phyloP scores from a whole-genome alignment of 1,139 yeast species.

The Kluyveromyces sp. region DNA sequence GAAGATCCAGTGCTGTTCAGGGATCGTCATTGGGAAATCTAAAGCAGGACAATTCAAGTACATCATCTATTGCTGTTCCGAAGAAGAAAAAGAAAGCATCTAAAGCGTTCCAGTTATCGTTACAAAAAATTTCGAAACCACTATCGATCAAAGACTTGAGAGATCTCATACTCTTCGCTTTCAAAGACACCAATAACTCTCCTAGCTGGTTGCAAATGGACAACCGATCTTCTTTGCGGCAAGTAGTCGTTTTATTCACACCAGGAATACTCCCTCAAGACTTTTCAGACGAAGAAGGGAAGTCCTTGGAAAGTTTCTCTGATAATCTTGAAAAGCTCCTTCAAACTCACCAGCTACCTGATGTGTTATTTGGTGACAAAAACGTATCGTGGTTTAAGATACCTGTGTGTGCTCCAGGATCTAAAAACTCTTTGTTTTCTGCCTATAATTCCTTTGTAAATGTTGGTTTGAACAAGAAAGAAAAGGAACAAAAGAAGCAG shows the following conservation, averaged over 20 bases:
- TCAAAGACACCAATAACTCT: conserved; percentile 37
- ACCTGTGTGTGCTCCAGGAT: conserved; percentile 49
- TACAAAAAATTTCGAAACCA: conserved; percentile 29
- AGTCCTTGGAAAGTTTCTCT: conserved; percentile 3
- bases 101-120: conserved; percentile 31
- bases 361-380: not conserved
- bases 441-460: conserved; percentile 49
- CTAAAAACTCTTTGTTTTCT: conserved; percentile 49
- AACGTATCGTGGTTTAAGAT: conserved; percentile 35
- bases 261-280: conserved; percentile 56
- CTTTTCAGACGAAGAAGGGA: conserved; percentile 23
- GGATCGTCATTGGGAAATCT: conserved; percentile 7
- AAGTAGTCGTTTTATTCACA: conserved; percentile 53
- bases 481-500: conserved; percentile 38
- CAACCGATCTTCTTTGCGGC: conserved; percentile 40
- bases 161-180: conserved; percentile 43
- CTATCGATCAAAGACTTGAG: conserved; percentile 42
- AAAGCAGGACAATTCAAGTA: conserved; percentile 9
- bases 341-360: conserved; percentile 7
- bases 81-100: conserved; percentile 40
- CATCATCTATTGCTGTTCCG: conserved; percentile 10
- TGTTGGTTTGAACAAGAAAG: conserved; percentile 50
- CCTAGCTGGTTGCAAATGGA: conserved; percentile 40
- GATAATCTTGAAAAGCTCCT: conserved; percentile 16
- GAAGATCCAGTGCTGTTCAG: conserved; percentile 32